Evolutionary conservation across 2,329 filamentous ascomycete species (phyloP).

Genomic region (Didymella keratinophila): DNA sequence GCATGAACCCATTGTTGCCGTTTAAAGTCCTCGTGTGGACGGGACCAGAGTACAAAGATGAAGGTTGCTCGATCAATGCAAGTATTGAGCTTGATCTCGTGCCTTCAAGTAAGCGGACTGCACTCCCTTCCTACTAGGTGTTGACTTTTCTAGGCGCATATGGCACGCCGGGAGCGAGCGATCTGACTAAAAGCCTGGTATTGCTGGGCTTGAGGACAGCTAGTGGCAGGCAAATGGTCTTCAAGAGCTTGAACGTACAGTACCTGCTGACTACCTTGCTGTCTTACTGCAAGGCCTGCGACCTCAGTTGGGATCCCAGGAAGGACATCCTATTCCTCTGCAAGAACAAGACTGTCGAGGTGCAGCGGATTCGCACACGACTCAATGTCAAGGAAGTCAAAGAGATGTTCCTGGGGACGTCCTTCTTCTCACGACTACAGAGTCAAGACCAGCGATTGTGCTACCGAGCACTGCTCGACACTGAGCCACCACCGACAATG

Average conservation of each 20-base stretch:
- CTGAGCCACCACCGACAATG: constrained; percentile 36
- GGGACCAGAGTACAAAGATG: constrained; percentile 42
- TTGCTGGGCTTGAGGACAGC: constrained; percentile 34
- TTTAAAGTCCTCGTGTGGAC: constrained; percentile 43
- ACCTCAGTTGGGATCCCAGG: constrained; percentile 41
- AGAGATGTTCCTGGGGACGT: constrained; percentile 40
- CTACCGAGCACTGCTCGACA: constrained; percentile 36
- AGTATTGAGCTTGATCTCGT: constrained; percentile 44
- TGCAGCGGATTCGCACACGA: constrained; percentile 33
- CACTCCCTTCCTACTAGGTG: neutral
- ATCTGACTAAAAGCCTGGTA: constrained; percentile 35
- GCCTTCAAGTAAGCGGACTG: constrained; percentile 36
- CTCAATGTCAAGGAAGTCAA: constrained; percentile 35
- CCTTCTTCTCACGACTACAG: constrained; percentile 34
- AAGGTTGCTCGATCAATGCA: constrained; percentile 34
- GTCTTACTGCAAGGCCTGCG: constrained; percentile 34
- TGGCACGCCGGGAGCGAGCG: constrained; percentile 39
- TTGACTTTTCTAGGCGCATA: constrained; percentile 16
- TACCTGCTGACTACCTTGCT: constrained; percentile 41
- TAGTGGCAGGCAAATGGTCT: constrained; percentile 34
- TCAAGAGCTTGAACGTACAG: constrained; percentile 42
- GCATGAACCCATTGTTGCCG: constrained; percentile 43
- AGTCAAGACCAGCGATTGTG: constrained; percentile 37
- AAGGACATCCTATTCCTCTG: constrained; percentile 44
- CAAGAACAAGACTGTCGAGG: constrained; percentile 34